Evolutionary conservation across 805 yeast genomes (phyloP).

Genomic region (Kuraishia floccosa): DNA sequence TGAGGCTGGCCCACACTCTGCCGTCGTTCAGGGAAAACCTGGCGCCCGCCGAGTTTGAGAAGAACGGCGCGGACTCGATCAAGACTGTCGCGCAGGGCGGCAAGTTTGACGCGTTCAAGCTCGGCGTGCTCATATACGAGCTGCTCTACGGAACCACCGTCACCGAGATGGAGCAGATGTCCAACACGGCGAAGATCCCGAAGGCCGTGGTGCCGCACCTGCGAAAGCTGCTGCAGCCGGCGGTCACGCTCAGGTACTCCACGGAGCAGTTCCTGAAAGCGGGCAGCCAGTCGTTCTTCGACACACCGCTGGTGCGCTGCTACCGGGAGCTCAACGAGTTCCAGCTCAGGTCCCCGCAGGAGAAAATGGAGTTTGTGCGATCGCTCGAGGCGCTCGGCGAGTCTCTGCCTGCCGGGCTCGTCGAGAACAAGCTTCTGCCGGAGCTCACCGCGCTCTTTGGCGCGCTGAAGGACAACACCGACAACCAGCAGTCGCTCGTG

Average conservation of each 20-base stretch:
- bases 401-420: constrained; percentile 36
- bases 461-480: constrained; percentile 9
- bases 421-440: constrained; percentile 59
- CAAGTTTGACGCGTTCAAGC: constrained; percentile 53
- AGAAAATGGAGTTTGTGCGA: constrained; percentile 37
- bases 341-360: constrained; percentile 37
- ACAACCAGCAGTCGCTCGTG: constrained; percentile 14
- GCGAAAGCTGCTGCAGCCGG: constrained; percentile 26
- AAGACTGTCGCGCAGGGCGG: constrained; percentile 18
- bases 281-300: constrained; percentile 20
- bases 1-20: constrained; percentile 13
- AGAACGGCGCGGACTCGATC: constrained; percentile 29
- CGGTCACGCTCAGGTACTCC: constrained; percentile 26
- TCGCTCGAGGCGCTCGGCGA: constrained; percentile 20
- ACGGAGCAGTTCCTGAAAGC: constrained; percentile 21
- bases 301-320: constrained; percentile 37
- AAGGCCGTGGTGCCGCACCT: constrained; percentile 20
- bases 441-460: constrained; percentile 42
- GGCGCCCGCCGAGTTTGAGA: constrained; percentile 42
- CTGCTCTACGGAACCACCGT: constrained; percentile 23
- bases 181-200: constrained; percentile 19
- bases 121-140: constrained; percentile 43
- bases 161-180: constrained; percentile 4
- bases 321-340: constrained; percentile 45
- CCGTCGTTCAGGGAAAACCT: constrained; percentile 10